Conservation (phyloP, 441 rosid genomes). For the Populus trichocarpa region DNA sequence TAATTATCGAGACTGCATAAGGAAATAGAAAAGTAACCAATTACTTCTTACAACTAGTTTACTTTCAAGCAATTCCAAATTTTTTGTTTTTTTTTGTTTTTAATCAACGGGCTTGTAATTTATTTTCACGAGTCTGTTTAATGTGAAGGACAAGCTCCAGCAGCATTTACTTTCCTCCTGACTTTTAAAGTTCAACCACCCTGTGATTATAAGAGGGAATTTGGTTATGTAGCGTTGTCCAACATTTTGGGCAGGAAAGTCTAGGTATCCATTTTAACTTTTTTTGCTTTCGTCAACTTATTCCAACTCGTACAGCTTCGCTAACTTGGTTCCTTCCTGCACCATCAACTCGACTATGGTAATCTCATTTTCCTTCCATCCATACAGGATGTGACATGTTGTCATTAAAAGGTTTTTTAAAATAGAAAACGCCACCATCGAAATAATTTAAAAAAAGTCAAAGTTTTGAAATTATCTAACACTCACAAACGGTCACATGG, state of each 20-base stretch:
- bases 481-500: constrained; percentile 63
- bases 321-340: background rate
- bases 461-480: constrained; percentile 4
- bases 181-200: background rate
- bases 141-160: background rate
- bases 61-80: background rate
- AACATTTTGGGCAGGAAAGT: too few relatives aligned
- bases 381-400: too few relatives aligned
- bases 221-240: background rate
- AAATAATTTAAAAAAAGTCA: background rate
- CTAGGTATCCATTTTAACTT: background rate
- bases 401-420: background rate
- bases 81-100: too few relatives aligned
- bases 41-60: background rate
- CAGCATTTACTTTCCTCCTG: background rate
- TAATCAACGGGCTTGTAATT: background rate
- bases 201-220: background rate
- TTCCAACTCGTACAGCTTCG: background rate
- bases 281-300: background rate
- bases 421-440: background rate
- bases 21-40: background rate
- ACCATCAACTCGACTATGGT: background rate
- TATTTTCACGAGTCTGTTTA: background rate
- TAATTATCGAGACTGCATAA: background rate
- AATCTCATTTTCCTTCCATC: background rate